Conservation (phyloP, 495 filamentous ascomycete genomes). For the Hypoxylon fragiforme region DNA sequence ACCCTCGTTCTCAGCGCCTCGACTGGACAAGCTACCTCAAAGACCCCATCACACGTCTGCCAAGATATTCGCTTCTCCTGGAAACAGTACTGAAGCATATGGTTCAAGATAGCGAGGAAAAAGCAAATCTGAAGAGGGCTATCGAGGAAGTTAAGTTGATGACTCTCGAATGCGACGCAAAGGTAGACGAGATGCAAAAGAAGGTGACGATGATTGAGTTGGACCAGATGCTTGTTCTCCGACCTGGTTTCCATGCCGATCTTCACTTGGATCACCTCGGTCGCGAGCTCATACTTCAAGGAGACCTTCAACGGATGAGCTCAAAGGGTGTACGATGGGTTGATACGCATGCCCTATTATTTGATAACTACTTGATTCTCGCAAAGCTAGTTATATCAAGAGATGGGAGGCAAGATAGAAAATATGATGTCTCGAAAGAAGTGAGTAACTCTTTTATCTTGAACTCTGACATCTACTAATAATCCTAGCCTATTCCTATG, state of each 20-base stretch:
- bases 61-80: conserved; percentile 85
- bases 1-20: conserved; percentile 81
- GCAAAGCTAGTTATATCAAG: conserved; percentile 74
- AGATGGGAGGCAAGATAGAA: conserved; percentile 75
- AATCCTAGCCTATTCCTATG: conserved; percentile 85
- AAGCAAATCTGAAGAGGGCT: conserved; percentile 77
- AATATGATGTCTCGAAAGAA: conserved; percentile 93
- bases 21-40: conserved; percentile 96
- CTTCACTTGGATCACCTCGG: conserved; percentile 91
- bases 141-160: conserved; percentile 95
- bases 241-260: conserved; percentile 86
- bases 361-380: conserved; percentile 95
- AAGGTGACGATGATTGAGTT: conserved; percentile 90
- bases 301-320: conserved; percentile 86
- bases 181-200: conserved; percentile 91
- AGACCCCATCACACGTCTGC: conserved; percentile 87
- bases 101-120: conserved; percentile 83
- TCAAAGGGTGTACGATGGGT: conserved; percentile 86
- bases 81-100: conserved; percentile 84
- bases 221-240: conserved; percentile 75
- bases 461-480: background rate
- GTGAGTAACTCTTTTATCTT: conserved; percentile 48
- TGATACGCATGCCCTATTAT: conserved; percentile 88
- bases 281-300: conserved; percentile 82
- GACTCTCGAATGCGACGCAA: conserved; percentile 87